phyloP scores from a whole-genome alignment of 2,329 filamentous ascomycete genomes.

The Ophioceras dolichostomum region DNA sequence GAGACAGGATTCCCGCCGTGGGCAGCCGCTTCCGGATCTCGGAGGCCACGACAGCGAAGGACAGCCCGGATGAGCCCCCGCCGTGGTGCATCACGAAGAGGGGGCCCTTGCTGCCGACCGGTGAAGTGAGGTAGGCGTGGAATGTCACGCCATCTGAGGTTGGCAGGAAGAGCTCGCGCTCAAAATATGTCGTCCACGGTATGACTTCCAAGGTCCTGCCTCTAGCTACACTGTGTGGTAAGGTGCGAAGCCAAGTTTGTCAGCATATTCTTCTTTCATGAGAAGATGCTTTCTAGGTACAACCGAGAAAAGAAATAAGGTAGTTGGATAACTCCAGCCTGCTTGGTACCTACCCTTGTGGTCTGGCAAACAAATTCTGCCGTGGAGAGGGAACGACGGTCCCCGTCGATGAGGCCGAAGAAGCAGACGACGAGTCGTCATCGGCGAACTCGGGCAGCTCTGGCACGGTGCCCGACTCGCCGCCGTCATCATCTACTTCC shows the following conservation, averaged over 20 bases:
- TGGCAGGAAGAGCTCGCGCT: conserved; percentile 66
- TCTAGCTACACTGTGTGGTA: conserved; percentile 27
- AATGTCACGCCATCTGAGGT: too few species aligned
- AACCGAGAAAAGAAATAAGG: not conserved
- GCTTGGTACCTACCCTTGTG: conserved; percentile 54
- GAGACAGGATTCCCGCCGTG: conserved; percentile 67
- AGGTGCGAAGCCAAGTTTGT: not conserved
- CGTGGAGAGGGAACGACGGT: conserved; percentile 75
- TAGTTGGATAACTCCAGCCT: not conserved
- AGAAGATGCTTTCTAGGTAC: not conserved
- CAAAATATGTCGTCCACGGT: conserved; percentile 84
- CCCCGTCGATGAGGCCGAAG: conserved; percentile 83
- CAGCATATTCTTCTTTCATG: not conserved
- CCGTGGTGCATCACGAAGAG: conserved; percentile 93
- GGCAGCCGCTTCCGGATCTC: conserved; percentile 70
- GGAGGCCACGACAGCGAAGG: conserved; percentile 70
- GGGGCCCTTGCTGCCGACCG: conserved; percentile 59
- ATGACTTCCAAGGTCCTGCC: conserved; percentile 51
- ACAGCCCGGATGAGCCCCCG: conserved; percentile 83
- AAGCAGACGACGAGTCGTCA: conserved; percentile 63
- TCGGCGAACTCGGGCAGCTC: conserved; percentile 37
- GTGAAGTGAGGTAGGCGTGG: conserved; percentile 82
- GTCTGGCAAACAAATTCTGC: conserved; percentile 60
- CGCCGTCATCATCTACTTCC: conserved; percentile 27
- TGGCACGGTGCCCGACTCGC: conserved; percentile 21